phyloP scores from a whole-genome alignment of 352 stramenopile species.

The Phytophthora idaei region DNA sequence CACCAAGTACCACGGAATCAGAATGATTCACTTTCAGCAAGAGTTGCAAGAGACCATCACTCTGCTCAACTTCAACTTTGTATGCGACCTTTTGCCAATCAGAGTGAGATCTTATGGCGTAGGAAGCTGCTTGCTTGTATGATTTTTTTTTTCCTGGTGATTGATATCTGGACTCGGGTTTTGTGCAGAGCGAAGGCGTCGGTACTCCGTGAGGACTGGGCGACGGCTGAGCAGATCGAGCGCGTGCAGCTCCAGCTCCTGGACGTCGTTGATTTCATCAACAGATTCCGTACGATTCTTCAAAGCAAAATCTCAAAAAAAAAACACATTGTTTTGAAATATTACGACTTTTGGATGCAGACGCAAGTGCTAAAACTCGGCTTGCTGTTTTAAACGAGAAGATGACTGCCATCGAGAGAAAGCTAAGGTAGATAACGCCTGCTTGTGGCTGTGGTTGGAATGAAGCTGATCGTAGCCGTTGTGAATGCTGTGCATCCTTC shows the following conservation, averaged over 20 bases:
- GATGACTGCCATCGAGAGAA: conserved; percentile 49
- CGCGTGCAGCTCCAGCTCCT: conserved; percentile 57
- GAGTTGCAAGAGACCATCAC: conserved; percentile 6
- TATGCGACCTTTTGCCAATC: conserved; percentile 19
- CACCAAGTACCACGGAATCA: no score
- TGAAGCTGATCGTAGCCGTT: not conserved
- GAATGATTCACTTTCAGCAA: no score
- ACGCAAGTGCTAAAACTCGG: conserved; percentile 46
- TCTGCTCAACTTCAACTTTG: conserved; percentile 27
- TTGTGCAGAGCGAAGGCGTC: conserved; percentile 24
- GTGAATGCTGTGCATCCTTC: not conserved
- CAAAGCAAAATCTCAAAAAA: not conserved
- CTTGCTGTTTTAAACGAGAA: conserved; percentile 52
- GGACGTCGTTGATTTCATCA: conserved; percentile 67
- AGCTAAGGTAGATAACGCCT: conserved; percentile 36
- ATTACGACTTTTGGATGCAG: conserved; percentile 18
- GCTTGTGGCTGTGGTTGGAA: not conserved
- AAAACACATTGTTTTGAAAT: not conserved
- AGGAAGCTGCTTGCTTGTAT: conserved; percentile 6
- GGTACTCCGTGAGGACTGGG: conserved; percentile 63
- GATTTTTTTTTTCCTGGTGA: not conserved
- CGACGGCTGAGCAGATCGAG: conserved; percentile 50
- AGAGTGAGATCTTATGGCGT: conserved; percentile 15
- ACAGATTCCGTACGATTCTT: conserved; percentile 54
- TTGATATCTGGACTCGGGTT: not conserved